These are phyloP conservation scores for Diversispora eburnea DNA, from an alignment of 192 early-diverging fungal genomes.

Conservation along the genomic window DNA sequence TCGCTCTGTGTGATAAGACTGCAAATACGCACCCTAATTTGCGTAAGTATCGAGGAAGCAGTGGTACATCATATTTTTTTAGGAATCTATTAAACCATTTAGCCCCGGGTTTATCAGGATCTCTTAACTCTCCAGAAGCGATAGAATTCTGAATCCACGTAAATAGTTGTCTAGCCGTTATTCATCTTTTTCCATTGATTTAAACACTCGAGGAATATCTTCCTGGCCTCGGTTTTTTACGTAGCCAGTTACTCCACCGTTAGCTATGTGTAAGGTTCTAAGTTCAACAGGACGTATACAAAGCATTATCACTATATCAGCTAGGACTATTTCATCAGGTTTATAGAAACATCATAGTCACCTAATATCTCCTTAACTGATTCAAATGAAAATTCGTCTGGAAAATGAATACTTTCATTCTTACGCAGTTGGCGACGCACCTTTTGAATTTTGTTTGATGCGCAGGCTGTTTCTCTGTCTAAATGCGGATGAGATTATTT, in stretches of 20 bases:
- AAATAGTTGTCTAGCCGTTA: background rate
- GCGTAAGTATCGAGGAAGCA: background rate
- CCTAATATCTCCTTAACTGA: background rate
- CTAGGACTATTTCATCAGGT: conserved; percentile 1
- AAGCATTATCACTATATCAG: conserved; percentile 16
- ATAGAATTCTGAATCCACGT: conserved; percentile 11
- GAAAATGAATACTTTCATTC: background rate
- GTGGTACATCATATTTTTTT: background rate
- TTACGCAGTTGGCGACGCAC: background rate
- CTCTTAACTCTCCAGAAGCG: background rate
- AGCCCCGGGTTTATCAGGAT: background rate
- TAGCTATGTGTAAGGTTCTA: conserved; percentile 2
- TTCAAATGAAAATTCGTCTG: conserved; percentile 21
- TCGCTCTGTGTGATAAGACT: background rate
- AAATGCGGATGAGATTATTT: background rate
- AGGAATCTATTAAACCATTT: conserved; percentile 5
- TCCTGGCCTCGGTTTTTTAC: background rate
- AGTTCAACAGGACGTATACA: conserved; percentile 15
- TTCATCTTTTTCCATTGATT: conserved; percentile 6
- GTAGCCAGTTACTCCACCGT: background rate
- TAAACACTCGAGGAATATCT: conserved; percentile 1
- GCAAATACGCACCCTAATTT: background rate
- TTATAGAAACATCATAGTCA: background rate
- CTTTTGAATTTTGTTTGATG: background rate
- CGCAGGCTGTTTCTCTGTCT: background rate